Evolutionary conservation across 495 filamentous ascomycete species (phyloP).

Genomic region (Penicillium goetzii): DNA sequence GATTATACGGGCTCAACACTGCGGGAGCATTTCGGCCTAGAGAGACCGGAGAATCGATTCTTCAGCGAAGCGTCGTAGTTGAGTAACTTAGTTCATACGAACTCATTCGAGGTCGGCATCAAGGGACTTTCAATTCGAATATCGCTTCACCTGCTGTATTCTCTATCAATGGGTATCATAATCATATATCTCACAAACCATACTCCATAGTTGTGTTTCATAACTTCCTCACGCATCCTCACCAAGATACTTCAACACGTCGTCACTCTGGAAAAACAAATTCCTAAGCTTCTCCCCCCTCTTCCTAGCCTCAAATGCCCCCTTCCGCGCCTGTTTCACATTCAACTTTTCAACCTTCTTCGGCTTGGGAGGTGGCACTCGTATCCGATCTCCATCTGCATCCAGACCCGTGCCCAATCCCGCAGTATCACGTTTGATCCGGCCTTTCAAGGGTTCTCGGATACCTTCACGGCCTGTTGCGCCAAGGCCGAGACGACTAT

Average conservation of each 20-base stretch:
- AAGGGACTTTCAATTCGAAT: neutral
- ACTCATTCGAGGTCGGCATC: neutral
- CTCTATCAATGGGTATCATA: slow-evolving; percentile 11
- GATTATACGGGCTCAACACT: slow-evolving; percentile 48
- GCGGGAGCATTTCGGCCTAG: slow-evolving; percentile 56
- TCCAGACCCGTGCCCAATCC: slow-evolving; percentile 63
- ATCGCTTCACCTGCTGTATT: neutral
- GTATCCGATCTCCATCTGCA: slow-evolving; percentile 30
- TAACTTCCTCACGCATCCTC: slow-evolving; percentile 20
- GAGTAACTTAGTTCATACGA: neutral
- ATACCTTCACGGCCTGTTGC: slow-evolving; percentile 69
- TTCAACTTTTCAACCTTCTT: slow-evolving; percentile 61
- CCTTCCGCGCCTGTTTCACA: slow-evolving; percentile 68
- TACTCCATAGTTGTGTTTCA: neutral
- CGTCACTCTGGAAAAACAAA: slow-evolving; percentile 69
- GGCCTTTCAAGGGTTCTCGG: slow-evolving; percentile 72
- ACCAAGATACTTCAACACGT: slow-evolving; percentile 75
- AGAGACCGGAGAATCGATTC: slow-evolving; percentile 55
- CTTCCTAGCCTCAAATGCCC: slow-evolving; percentile 61
- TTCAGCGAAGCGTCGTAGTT: slow-evolving; percentile 31
- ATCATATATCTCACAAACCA: slow-evolving; percentile 1
- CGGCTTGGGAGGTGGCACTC: slow-evolving; percentile 36
- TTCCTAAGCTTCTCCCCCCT: slow-evolving; percentile 64
- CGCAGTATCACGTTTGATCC: slow-evolving; percentile 71
- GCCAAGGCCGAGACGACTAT: slow-evolving; percentile 74